These are phyloP conservation scores for Microbotryum scabiosae DNA, from an alignment of 1,284 basidiomycete species.

Conservation along the genomic window DNA sequence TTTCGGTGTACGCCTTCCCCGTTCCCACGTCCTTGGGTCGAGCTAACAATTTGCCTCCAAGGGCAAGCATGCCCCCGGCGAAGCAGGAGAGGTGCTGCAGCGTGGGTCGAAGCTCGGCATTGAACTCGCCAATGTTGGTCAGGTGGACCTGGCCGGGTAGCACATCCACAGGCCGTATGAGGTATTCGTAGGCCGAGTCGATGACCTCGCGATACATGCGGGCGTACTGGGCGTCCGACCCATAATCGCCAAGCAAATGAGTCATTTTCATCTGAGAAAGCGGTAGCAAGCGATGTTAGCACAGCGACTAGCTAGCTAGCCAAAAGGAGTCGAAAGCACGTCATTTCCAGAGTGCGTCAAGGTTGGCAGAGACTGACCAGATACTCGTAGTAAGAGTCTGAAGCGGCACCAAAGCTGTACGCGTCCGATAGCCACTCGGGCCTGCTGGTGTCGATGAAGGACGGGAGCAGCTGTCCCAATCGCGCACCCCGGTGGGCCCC, in stretches of 20 bases:
- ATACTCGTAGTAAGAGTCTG: constrained; percentile 50
- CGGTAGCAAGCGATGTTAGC: background rate
- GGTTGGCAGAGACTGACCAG: constrained; percentile 30
- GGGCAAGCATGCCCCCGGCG: constrained; percentile 49
- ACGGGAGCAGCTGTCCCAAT: constrained; percentile 34
- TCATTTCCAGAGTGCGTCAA: background rate
- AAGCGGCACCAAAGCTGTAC: constrained; percentile 45
- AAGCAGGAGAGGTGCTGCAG: constrained; percentile 47
- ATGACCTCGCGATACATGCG: constrained; percentile 46
- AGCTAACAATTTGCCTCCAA: constrained; percentile 45
- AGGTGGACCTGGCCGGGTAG: constrained; percentile 43
- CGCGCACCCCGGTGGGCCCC: no score
- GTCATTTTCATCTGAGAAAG: constrained; percentile 27
- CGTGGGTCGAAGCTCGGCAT: background rate
- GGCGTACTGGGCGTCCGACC: constrained; percentile 39
- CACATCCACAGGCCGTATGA: constrained; percentile 42
- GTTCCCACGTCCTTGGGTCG: constrained; percentile 42
- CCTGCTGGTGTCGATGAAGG: constrained; percentile 39
- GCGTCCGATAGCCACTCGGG: constrained; percentile 28
- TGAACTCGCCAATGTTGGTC: constrained; percentile 31
- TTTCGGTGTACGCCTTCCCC: constrained; percentile 41
- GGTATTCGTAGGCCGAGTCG: constrained; percentile 42
- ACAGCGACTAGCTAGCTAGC: background rate
- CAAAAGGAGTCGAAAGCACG: no score
- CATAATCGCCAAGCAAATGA: constrained; percentile 16